These are phyloP conservation scores for Dothistroma septosporum DNA, from an alignment of 2,329 filamentous ascomycete species.

Conservation along the genomic window DNA sequence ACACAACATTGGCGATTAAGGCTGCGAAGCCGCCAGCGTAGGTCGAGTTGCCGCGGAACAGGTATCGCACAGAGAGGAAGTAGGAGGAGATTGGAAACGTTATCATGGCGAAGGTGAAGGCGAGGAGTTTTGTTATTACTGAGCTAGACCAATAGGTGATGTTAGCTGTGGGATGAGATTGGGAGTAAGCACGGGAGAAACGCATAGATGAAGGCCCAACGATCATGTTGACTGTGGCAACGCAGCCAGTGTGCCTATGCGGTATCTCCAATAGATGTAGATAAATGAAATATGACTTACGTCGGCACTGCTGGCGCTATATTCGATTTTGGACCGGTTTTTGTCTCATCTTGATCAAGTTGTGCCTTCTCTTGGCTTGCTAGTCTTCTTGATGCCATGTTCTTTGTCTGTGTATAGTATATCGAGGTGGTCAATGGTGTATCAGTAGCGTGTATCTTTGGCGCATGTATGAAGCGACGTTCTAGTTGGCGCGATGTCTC, in stretches of 20 bases:
- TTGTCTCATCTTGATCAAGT: constrained; percentile 44
- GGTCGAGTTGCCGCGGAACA: constrained; percentile 85
- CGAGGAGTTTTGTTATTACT: constrained; percentile 85
- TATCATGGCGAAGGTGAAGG: constrained; percentile 90
- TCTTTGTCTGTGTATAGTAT: constrained; percentile 21
- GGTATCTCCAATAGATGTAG: background rate
- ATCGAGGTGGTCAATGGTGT: constrained; percentile 2
- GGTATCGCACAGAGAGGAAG: constrained; percentile 69
- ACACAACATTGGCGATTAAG: constrained; percentile 82
- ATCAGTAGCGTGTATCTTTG: background rate
- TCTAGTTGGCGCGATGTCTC: background rate
- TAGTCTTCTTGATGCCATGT: constrained; percentile 68
- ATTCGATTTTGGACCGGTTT: constrained; percentile 53
- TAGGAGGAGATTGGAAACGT: constrained; percentile 82
- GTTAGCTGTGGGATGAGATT: background rate
- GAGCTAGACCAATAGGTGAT: constrained; percentile 47
- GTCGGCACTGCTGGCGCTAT: constrained; percentile 78
- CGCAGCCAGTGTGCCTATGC: background rate
- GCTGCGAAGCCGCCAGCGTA: constrained; percentile 82
- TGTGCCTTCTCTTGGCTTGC: constrained; percentile 62
- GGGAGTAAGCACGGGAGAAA: background rate
- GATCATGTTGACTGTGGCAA: background rate
- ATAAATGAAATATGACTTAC: constrained; percentile 47
- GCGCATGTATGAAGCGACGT: background rate
- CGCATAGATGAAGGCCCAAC: background rate